A percentile compares a stretch with the other conserved stretches of the same genome.
These are phyloP conservation scores for Tricholoma hemisulphureum DNA, from an alignment of 768 basidiomycete species.

Conservation along the genomic window DNA sequence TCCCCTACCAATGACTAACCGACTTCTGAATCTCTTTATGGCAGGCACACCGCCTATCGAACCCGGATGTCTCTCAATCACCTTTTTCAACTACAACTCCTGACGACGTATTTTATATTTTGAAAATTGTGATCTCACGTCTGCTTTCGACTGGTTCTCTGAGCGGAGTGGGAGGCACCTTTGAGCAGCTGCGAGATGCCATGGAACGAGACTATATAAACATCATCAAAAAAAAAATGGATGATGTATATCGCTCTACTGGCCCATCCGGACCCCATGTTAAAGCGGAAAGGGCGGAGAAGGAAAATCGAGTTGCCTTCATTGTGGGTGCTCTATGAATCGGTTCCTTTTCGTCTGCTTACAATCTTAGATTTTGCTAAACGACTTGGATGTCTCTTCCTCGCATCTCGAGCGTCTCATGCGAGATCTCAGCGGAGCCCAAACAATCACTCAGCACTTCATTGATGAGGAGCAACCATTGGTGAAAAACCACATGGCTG, in stretches of 20 bases:
- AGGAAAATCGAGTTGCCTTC: slow-evolving; percentile 75
- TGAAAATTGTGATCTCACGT: slow-evolving; percentile 80
- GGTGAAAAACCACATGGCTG: slow-evolving; percentile 48
- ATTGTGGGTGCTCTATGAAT: slow-evolving; percentile 56
- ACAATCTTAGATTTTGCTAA: slow-evolving; percentile 69
- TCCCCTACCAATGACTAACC: neutral
- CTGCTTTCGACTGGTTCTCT: slow-evolving; percentile 76
- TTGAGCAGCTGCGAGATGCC: slow-evolving; percentile 64
- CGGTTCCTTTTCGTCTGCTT: slow-evolving; percentile 2
- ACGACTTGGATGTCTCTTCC: slow-evolving; percentile 91
- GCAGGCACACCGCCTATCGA: slow-evolving; percentile 87
- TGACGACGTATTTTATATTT: slow-evolving; percentile 95
- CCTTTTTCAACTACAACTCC: slow-evolving; percentile 74
- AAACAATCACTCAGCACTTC: slow-evolving; percentile 66
- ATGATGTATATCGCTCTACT: slow-evolving; percentile 74
- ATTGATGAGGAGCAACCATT: slow-evolving; percentile 50
- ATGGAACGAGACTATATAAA: slow-evolving; percentile 83
- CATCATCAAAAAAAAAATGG: slow-evolving; percentile 81
- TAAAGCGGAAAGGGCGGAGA: slow-evolving; percentile 74
- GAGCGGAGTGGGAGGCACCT: slow-evolving; percentile 53
- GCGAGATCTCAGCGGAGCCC: slow-evolving; percentile 57
- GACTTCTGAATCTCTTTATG: slow-evolving; percentile 3
- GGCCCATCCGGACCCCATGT: slow-evolving; percentile 41
- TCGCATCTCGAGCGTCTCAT: slow-evolving; percentile 84
- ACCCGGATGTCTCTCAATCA: slow-evolving; percentile 60